Evolutionary conservation across 352 stramenopile genomes (phyloP).

Genomic region (Globisporangium radiosum): DNA sequence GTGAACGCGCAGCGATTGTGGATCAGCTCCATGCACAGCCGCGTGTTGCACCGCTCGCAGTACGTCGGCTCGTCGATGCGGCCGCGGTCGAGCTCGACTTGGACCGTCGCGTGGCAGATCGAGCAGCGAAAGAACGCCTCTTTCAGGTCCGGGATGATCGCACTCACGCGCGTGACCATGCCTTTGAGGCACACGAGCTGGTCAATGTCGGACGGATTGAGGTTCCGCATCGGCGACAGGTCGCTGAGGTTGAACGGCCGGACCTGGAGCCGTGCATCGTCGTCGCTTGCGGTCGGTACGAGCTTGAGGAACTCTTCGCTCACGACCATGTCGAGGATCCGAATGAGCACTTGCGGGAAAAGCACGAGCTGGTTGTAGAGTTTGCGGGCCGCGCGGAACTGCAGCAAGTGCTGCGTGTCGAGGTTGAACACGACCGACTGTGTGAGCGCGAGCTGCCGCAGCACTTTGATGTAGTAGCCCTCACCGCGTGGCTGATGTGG

Average conservation of each 20-base stretch:
- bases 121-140: conserved; percentile 95
- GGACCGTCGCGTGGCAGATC: conserved; percentile 87
- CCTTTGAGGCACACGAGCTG: conserved; percentile 95
- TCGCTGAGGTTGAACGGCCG: conserved; percentile 95
- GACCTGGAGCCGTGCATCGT: conserved; percentile 87
- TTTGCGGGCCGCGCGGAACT: conserved; percentile 69
- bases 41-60: conserved; percentile 86
- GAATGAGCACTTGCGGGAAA: conserved; percentile 94
- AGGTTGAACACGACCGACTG: conserved; percentile 87
- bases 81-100: conserved; percentile 93
- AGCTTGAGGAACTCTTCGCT: conserved; percentile 86
- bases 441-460: conserved; percentile 71
- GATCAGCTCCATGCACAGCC: conserved; percentile 92
- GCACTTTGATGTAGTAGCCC: conserved; percentile 72
- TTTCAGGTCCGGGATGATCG: conserved; percentile 98
- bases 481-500: conserved; percentile 25
- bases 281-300: conserved; percentile 38
- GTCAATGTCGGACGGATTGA: conserved; percentile 97
- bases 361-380: conserved; percentile 96
- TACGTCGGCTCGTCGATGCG: conserved; percentile 93
- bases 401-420: conserved; percentile 87
- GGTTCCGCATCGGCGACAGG: conserved; percentile 91
- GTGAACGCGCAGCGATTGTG: conserved; percentile 98
- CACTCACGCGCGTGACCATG: conserved; percentile 96
- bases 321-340: conserved; percentile 95